phyloP scores from a whole-genome alignment of 2,329 filamentous ascomycete species.

The Botrytis fabae region DNA sequence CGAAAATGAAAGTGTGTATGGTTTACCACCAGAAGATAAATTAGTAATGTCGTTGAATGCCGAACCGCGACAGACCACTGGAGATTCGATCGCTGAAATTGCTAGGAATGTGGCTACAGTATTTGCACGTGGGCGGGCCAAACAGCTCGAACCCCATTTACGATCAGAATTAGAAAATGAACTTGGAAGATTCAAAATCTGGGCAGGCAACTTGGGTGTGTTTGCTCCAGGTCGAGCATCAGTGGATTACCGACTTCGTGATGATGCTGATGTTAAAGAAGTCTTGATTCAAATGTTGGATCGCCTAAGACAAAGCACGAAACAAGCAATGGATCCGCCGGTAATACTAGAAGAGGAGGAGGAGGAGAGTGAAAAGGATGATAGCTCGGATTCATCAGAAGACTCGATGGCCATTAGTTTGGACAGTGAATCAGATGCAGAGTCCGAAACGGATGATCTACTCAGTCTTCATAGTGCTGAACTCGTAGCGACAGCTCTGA shows the following conservation, averaged over 20 bases:
- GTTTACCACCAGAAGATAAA: too few relatives aligned
- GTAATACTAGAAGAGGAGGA: not conserved
- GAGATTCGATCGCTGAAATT: slow-evolving; percentile 8
- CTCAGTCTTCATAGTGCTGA: not conserved
- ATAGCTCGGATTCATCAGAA: not conserved
- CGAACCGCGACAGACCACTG: not conserved
- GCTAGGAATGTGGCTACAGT: slow-evolving; percentile 15
- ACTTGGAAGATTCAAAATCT: slow-evolving; percentile 14
- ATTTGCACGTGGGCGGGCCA: slow-evolving; percentile 5
- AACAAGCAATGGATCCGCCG: slow-evolving; percentile 12
- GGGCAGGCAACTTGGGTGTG: slow-evolving; percentile 6
- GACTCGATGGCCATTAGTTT: slow-evolving; percentile 19
- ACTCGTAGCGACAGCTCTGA: not conserved
- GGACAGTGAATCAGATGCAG: not conserved
- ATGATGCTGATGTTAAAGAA: slow-evolving; percentile 12
- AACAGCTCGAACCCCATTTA: slow-evolving; percentile 17
- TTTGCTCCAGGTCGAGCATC: slow-evolving; percentile 16
- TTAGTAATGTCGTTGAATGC: not conserved
- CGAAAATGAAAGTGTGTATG: not conserved
- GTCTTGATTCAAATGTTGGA: slow-evolving; percentile 9
- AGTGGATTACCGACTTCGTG: slow-evolving; percentile 7
- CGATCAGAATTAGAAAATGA: slow-evolving; percentile 11
- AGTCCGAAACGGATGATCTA: not conserved
- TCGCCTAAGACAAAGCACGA: slow-evolving; percentile 12
- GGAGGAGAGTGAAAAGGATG: not conserved